Base-by-base conservation (phyloP, 768 basidiomycete genomes). In the Tricholoma terreum region DNA sequence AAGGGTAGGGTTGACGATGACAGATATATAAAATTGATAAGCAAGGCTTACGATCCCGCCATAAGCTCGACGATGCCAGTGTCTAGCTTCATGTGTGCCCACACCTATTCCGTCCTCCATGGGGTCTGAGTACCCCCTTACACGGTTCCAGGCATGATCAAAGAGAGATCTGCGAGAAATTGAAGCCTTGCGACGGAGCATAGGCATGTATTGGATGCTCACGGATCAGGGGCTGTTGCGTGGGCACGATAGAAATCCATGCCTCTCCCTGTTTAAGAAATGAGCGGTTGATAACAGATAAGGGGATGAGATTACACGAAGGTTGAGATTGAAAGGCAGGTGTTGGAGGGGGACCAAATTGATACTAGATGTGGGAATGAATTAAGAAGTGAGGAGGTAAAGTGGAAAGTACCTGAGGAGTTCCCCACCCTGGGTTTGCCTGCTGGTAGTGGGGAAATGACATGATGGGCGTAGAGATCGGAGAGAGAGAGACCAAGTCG, bases 61-160 rank as follows among this genome's bases (percentile, higher is more conserved):
- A 65, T 90, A 92, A 5, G 84, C 83, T 19, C 82, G 81, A 51
- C 78, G 75, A 69, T 91, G 87, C 82, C 81, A 88, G 57, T 81
- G 76, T 30, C 75, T 74, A 1, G 89, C 88, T 65, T 89, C 87
- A 57, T 83, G 70, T 19, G 77, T 68, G 22, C 83, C 82, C 17
- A 84, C 78, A 40, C 84, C 84, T 61, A 75, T 63, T 6, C 69
- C 73, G 33, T 66, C 66, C 11, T 33, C 31, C 24, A 62, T 59
- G 43, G 67, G 57, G 22, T 68, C 71, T 24, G 71, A 67, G 56
- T 77, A 73, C 45, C 79, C 73, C 30, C 80, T 70, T 24, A 81
- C 77, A 33, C 77, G 71, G 54, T 72, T 73, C 77, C 77, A 81
- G 0, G 79, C 80, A 68, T 81, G 70, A 58, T 85, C 70, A 76